phyloP scores from a whole-genome alignment of 169 alveolate species.

The Plasmodium malariae region DNA sequence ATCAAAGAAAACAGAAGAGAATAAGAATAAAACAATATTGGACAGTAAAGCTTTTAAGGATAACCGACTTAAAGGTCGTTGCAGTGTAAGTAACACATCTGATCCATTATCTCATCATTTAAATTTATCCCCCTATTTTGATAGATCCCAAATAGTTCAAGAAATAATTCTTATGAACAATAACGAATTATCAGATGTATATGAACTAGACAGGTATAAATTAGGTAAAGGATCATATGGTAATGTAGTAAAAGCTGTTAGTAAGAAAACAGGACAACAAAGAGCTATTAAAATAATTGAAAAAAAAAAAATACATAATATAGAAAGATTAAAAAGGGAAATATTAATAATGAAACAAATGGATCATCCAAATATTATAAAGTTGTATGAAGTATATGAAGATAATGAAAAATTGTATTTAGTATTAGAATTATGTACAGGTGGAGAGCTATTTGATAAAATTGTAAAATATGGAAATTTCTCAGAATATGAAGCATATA shows the following conservation, averaged over 20 bases:
- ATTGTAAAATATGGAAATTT: conserved; percentile 92
- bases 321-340: conserved; percentile 91
- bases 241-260: conserved; percentile 90
- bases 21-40: conserved; percentile 33
- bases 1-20: conserved; percentile 48
- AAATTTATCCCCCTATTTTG: conserved; percentile 79
- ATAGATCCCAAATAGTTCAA: conserved; percentile 82
- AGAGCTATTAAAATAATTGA: conserved; percentile 91
- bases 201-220: conserved; percentile 86
- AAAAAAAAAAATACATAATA: conserved; percentile 90
- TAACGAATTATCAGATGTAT: conserved; percentile 86
- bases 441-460: conserved; percentile 98
- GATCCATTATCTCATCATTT: conserved; percentile 20
- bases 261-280: conserved; percentile 87
- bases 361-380: conserved; percentile 94
- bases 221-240: conserved; percentile 94
- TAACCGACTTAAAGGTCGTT: conserved; percentile 20
- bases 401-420: conserved; percentile 92
- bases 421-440: conserved; percentile 94
- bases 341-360: conserved; percentile 91
- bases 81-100: conserved; percentile 16
- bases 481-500: conserved; percentile 93
- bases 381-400: conserved; percentile 93
- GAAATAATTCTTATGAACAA: conserved; percentile 83
- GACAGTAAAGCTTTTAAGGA: conserved; percentile 68